Conservation (phyloP, 306 rosid genomes). For the Trichosanthes truncata region DNA sequence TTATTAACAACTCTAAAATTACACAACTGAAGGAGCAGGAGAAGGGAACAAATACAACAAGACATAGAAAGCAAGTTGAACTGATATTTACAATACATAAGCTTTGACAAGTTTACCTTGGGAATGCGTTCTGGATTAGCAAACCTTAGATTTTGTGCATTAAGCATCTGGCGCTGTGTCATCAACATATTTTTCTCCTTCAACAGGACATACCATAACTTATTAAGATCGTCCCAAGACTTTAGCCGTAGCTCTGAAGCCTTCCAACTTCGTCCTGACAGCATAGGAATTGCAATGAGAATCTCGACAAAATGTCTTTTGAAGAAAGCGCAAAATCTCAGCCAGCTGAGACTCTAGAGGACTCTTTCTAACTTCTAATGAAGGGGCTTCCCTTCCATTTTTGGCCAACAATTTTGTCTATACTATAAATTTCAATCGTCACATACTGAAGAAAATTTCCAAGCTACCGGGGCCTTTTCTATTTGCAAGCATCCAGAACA, state of each 20-base stretch:
- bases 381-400: background rate
- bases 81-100: background rate
- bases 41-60: background rate
- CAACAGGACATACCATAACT: slow-evolving; percentile 81
- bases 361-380: background rate
- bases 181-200: slow-evolving; percentile 95
- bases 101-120: slow-evolving; percentile 36
- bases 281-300: slow-evolving; percentile 2
- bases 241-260: slow-evolving; percentile 76
- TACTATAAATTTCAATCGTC: background rate
- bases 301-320: background rate
- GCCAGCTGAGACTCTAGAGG: background rate
- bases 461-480: background rate
- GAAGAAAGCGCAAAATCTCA: background rate
- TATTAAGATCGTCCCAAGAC: slow-evolving; percentile 94
- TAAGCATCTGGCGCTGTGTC: slow-evolving; percentile 97
- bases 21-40: background rate
- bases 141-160: slow-evolving; percentile 77
- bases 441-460: background rate
- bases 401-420: background rate
- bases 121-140: slow-evolving; percentile 83
- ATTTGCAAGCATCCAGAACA: background rate
- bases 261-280: slow-evolving; percentile 90
- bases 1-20: no score
- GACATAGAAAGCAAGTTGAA: background rate